phyloP scores from a whole-genome alignment of 2,329 filamentous ascomycete genomes.

The Venturia effusa region DNA sequence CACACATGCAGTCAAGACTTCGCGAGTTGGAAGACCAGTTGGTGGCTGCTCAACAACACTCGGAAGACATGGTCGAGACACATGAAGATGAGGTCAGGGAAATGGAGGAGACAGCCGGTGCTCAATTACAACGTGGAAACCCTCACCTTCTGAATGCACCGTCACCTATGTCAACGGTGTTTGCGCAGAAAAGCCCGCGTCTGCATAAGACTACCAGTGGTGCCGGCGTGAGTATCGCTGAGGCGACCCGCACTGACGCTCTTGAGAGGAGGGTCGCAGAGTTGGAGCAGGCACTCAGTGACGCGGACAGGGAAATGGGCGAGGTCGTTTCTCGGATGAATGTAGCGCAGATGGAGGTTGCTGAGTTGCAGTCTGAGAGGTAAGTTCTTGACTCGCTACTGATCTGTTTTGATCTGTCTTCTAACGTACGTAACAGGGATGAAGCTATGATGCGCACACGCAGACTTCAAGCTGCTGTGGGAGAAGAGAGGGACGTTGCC shows the following conservation, averaged over 20 bases:
- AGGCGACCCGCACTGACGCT: slow-evolving; percentile 61
- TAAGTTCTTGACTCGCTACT: slow-evolving; percentile 18
- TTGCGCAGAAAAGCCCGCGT: slow-evolving; percentile 46
- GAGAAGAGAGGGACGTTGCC: slow-evolving; percentile 51
- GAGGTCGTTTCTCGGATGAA: slow-evolving; percentile 77
- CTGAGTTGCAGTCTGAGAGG: slow-evolving; percentile 63
- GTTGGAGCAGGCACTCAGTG: slow-evolving; percentile 67
- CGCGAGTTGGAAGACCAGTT: slow-evolving; percentile 76
- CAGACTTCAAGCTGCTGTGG: slow-evolving; percentile 56
- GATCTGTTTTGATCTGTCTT: background rate
- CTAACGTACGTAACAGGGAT: slow-evolving; percentile 38
- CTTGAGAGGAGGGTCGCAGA: slow-evolving; percentile 72
- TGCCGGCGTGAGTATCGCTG: slow-evolving; percentile 46
- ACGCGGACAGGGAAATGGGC: slow-evolving; percentile 73
- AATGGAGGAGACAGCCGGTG: slow-evolving; percentile 66
- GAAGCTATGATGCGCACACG: slow-evolving; percentile 62
- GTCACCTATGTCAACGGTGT: slow-evolving; percentile 26
- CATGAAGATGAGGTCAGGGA: slow-evolving; percentile 77
- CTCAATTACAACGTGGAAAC: slow-evolving; percentile 55
- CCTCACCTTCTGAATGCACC: slow-evolving; percentile 10
- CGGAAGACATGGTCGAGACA: slow-evolving; percentile 69
- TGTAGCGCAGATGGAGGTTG: slow-evolving; percentile 70
- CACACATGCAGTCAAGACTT: slow-evolving; percentile 69
- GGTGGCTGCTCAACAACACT: slow-evolving; percentile 69
- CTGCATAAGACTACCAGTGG: slow-evolving; percentile 49